phyloP scores from a whole-genome alignment of 2,329 filamentous ascomycete genomes.

The Trichoderma sp. region DNA sequence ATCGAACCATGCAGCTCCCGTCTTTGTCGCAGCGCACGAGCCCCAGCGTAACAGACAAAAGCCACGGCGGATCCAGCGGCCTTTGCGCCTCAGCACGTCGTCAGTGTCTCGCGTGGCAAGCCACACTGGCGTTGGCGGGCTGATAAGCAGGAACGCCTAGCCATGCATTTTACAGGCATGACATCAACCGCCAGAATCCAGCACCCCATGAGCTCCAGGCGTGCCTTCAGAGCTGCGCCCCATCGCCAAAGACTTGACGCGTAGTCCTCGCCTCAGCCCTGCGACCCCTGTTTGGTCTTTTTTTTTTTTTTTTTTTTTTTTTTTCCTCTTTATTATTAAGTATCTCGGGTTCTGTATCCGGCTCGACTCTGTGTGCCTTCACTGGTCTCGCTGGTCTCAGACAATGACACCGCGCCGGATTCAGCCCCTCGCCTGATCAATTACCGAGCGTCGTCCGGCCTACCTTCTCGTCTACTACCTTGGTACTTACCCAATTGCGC shows the following conservation, averaged over 20 bases:
- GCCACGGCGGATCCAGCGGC: conserved; percentile 1
- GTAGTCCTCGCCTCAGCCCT: conserved; percentile 7
- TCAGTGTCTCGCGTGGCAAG: conserved; percentile 12
- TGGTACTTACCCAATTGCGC: not conserved
- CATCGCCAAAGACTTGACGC: conserved; percentile 23
- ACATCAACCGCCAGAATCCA: conserved; percentile 16
- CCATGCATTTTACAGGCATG: conserved; percentile 1
- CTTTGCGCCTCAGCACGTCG: conserved; percentile 18
- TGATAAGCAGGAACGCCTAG: not conserved
- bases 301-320: too few relatives aligned
- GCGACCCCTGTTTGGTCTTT: not conserved
- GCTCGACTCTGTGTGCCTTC: not conserved
- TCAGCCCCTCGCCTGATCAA: conserved; percentile 1
- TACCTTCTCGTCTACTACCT: not conserved
- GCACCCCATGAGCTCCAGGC: conserved; percentile 21
- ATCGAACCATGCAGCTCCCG: not conserved
- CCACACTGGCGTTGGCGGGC: not conserved
- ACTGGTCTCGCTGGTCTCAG: not conserved
- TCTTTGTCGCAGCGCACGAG: not conserved
- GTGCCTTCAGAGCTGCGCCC: conserved; percentile 32
- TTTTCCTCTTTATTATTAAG: too few relatives aligned
- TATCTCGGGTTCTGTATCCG: not conserved
- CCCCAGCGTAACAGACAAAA: not conserved
- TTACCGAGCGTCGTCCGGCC: conserved; percentile 4
- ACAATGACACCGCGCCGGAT: conserved; percentile 14